These are phyloP conservation scores for Beta macrorhiza DNA, from an alignment of 179 eudicot species.

Conservation along the genomic window DNA sequence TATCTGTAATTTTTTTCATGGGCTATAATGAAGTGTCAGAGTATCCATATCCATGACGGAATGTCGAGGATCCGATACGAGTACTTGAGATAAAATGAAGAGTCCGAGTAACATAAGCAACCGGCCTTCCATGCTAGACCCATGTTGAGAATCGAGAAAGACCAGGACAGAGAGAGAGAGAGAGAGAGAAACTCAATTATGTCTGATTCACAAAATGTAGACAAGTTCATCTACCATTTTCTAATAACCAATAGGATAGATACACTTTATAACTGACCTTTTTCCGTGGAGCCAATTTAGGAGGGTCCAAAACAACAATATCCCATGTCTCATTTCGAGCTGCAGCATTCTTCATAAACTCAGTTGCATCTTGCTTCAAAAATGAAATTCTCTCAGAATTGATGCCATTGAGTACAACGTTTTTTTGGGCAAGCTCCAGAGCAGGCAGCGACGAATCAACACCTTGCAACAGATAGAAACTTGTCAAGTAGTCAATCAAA, in stretches of 20 bases:
- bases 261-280: slow-evolving; percentile 43
- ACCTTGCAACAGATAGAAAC: slow-evolving; percentile 42
- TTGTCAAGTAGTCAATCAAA: background rate
- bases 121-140: background rate
- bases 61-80: too few species aligned
- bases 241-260: background rate
- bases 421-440: slow-evolving; percentile 73
- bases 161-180: background rate
- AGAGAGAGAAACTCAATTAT: background rate
- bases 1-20: too few species aligned
- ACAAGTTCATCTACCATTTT: background rate
- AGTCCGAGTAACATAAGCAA: too few species aligned
- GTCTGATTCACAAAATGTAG: background rate
- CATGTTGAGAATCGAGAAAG: background rate
- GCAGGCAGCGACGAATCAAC: slow-evolving; percentile 84
- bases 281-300: slow-evolving; percentile 83
- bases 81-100: too few species aligned
- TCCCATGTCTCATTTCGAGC: slow-evolving; percentile 81
- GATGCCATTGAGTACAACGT: slow-evolving; percentile 60
- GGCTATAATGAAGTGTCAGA: too few species aligned
- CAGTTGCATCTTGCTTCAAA: slow-evolving; percentile 65
- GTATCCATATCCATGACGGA: too few species aligned
- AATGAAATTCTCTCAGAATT: slow-evolving; percentile 60
- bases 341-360: slow-evolving; percentile 76
- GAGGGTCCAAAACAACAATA: slow-evolving; percentile 82